These are phyloP conservation scores for Rhipidocladum racemiflorum DNA, from an alignment of 176 grass and related monocot species.

Conservation along the genomic window DNA sequence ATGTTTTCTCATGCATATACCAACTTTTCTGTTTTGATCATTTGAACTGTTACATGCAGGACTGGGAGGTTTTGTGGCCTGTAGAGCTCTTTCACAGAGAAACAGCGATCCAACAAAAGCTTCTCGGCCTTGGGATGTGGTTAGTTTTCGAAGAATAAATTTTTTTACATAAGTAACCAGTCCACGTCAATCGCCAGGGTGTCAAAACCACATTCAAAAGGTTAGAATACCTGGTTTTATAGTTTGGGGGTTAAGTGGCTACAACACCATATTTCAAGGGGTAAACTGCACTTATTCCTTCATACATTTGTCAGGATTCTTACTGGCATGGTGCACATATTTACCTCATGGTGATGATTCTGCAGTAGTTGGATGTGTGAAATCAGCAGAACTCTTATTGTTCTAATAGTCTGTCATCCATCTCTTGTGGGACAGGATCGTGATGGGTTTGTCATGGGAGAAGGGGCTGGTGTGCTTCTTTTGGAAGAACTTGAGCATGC, in stretches of 20 bases:
- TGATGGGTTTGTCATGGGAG: slow-evolving; percentile 99
- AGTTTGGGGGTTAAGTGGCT: not conserved
- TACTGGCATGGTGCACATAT: slow-evolving; percentile 17
- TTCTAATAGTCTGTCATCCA: not conserved
- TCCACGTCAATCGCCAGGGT: not conserved
- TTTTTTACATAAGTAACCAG: not conserved
- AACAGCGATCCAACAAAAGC: slow-evolving; percentile 89
- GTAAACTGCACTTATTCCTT: not conserved
- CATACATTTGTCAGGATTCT: not conserved
- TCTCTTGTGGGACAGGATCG: slow-evolving; percentile 55
- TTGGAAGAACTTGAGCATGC: slow-evolving; percentile 99
- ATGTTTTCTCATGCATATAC: slow-evolving; percentile 23
- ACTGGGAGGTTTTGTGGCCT: slow-evolving; percentile 96
- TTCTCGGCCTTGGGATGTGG: slow-evolving; percentile 94
- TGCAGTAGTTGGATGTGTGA: not conserved
- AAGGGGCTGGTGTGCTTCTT: slow-evolving; percentile 95
- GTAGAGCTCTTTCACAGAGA: slow-evolving; percentile 93
- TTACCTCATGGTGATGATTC: slow-evolving; percentile 14
- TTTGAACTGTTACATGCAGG: slow-evolving; percentile 51
- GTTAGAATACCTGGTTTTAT: not conserved
- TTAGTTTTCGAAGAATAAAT: slow-evolving; percentile 43
- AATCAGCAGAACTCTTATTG: not conserved
- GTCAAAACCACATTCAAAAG: not conserved
- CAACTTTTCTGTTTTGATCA: not conserved
- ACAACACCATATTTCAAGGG: not conserved